Conservation (phyloP, 164 flowering plant species). For the Magnolia kwangsiensis region DNA sequence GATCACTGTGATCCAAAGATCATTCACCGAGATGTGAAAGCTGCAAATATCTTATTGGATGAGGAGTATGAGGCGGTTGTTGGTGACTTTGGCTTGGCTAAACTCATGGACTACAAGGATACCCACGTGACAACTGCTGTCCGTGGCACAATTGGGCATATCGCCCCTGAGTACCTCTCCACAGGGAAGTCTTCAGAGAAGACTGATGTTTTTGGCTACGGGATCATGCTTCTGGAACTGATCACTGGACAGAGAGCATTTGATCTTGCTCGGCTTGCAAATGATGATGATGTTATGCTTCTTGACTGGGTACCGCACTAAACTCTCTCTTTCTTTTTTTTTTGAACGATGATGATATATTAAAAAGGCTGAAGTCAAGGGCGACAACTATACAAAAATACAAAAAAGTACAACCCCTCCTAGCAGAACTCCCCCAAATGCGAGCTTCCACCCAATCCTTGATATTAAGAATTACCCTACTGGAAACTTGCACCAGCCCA, state of each 20-base stretch:
- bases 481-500: too few relatives aligned
- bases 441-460: too few relatives aligned
- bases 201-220: constrained; percentile 90
- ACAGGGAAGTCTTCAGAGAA: constrained; percentile 93
- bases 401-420: too few relatives aligned
- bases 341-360: too few relatives aligned
- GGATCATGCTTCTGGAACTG: constrained; percentile 90
- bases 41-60: constrained; percentile 86
- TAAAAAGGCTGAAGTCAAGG: too few relatives aligned
- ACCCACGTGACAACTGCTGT: constrained; percentile 97
- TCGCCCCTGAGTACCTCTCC: constrained; percentile 88
- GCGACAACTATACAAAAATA: too few relatives aligned
- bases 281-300: constrained; percentile 93
- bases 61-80: constrained; percentile 95
- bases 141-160: constrained; percentile 90
- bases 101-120: constrained; percentile 92
- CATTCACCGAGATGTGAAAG: constrained; percentile 94
- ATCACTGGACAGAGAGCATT: constrained; percentile 93
- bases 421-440: too few relatives aligned
- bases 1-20: constrained; percentile 96
- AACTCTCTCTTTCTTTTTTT: background rate
- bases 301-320: constrained; percentile 69
- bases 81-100: constrained; percentile 92
- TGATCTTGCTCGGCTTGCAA: constrained; percentile 93
- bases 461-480: too few relatives aligned